phyloP scores from a whole-genome alignment of 805 yeast genomes.

The Lachancea thermotolerans region DNA sequence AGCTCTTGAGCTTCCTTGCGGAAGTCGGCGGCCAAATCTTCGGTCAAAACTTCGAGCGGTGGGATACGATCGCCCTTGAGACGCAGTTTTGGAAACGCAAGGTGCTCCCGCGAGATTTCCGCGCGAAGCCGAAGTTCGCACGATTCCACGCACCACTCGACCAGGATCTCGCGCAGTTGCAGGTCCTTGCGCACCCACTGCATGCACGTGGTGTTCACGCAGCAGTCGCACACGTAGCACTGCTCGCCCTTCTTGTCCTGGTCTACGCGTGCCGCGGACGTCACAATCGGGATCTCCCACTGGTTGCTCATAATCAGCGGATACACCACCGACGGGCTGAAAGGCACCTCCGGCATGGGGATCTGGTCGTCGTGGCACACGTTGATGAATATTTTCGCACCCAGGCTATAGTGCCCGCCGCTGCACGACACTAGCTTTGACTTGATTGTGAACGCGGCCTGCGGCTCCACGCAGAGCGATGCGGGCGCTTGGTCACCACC shows the following conservation, averaged over 20 bases:
- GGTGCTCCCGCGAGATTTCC: slow-evolving; percentile 51
- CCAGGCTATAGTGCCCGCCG: slow-evolving; percentile 10
- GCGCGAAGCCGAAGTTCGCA: slow-evolving; percentile 52
- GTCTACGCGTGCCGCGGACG: slow-evolving; percentile 48
- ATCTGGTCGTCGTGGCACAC: slow-evolving; percentile 60
- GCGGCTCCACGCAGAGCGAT: slow-evolving; percentile 37
- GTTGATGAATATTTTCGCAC: slow-evolving; percentile 70
- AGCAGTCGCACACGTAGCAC: slow-evolving; percentile 72
- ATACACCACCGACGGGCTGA: slow-evolving; percentile 52
- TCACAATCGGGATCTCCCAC: slow-evolving; percentile 83
- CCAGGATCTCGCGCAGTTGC: slow-evolving; percentile 56
- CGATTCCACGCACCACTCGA: slow-evolving; percentile 81
- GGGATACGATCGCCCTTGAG: slow-evolving; percentile 55
- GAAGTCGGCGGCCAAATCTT: slow-evolving; percentile 37
- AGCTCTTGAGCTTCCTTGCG: slow-evolving; percentile 32
- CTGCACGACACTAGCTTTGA: slow-evolving; percentile 39
- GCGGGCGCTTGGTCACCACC: no score
- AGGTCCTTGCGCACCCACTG: slow-evolving; percentile 52
- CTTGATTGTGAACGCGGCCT: slow-evolving; percentile 69
- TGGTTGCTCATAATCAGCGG: slow-evolving; percentile 59
- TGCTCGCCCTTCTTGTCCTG: slow-evolving; percentile 63
- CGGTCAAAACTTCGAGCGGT: slow-evolving; percentile 37
- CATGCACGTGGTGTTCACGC: slow-evolving; percentile 58
- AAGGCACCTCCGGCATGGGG: slow-evolving; percentile 53
- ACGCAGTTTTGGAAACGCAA: slow-evolving; percentile 62